Base-by-base conservation (phyloP, 2,329 filamentous ascomycete species). In the Phyllosticta capitalensis region DNA sequence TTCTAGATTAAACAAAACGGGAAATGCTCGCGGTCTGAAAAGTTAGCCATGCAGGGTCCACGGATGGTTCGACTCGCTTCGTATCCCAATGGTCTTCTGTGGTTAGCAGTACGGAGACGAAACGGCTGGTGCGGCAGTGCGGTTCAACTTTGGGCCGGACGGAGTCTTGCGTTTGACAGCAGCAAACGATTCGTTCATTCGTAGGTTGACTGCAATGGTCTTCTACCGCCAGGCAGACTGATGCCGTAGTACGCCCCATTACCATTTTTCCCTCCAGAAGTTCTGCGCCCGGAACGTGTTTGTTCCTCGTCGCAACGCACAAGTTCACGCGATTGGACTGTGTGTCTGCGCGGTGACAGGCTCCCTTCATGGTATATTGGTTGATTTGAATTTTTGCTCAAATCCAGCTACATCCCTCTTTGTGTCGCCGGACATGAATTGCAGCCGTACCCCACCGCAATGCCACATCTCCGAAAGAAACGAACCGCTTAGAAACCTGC, bases 401-500 rank as follows among this genome's bases (percentile, higher is more conserved):
- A 49, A 56, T 60, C 58, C 58, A 60, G 58, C 58, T 60, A 60
- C 58, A 60, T 56, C 38, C 38, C 38, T 45, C 49, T 60, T 56
- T 60, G 54, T 59, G 58, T 51, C 58, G 58, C 58, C 54, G 58
- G 58, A 60, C 53, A 48, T 20, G 58, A 55, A 60, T 19, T 45
- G 38, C 38, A 60, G 58, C 58, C 58, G 58, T 53, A 45, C 68
- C 70, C 71, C 59, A 61, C 54, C 59, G 59, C 59, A 54, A 54
- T 61, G 52, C 59, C 59, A 51, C 59, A 58, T 55, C 53, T 48
- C 59, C 55, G 52, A 66, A 69, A 63, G 69, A 73, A 68, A 65
- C 69, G 56, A 72, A 48, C 69, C 60, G 67, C 67, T 65, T 71
- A 74, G 67, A 74, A 74, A 67, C 71, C 61, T 62, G 45, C 50